Percentiles rank a stretch among this genome's conserved stretches.
Evolutionary conservation across 208 protist genomes (phyloP).

Genomic region (Kentomonas sorsogonicus): DNA sequence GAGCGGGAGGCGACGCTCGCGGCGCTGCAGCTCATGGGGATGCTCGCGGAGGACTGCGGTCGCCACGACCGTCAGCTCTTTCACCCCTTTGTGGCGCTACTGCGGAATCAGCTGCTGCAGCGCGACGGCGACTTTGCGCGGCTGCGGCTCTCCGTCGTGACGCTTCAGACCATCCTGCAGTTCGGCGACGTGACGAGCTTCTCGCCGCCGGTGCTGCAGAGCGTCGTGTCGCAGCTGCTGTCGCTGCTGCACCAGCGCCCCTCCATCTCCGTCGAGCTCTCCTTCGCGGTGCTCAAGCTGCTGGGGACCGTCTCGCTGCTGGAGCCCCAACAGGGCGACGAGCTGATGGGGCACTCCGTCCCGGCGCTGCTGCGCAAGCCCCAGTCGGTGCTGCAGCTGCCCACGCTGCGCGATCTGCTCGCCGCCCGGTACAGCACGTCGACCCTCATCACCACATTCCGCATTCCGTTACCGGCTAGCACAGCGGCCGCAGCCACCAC

Average conservation of each 20-base stretch:
- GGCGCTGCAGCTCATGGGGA: conserved; percentile 51
- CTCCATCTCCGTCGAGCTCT: conserved; percentile 30
- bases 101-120: conserved; percentile 51
- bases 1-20: too few species aligned
- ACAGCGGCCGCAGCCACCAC: too few species aligned
- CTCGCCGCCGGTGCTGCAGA: conserved; percentile 43
- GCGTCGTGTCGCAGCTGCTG: conserved; percentile 52
- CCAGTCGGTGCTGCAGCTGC: background rate
- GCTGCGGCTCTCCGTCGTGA: conserved; percentile 38
- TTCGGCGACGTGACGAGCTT: too few species aligned
- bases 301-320: conserved; percentile 66
- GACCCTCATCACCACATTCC: too few species aligned
- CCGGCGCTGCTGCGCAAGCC: conserved; percentile 15
- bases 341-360: conserved; percentile 18
- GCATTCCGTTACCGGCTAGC: too few species aligned
- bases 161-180: conserved; percentile 62
- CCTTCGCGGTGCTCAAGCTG: conserved; percentile 63
- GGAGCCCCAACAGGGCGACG: conserved; percentile 17
- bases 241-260: conserved; percentile 55
- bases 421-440: too few species aligned
- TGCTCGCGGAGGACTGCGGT: conserved; percentile 66
- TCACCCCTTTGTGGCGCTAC: conserved; percentile 52
- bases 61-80: conserved; percentile 53
- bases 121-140: conserved; percentile 51
- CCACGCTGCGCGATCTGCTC: too few species aligned